Base-by-base conservation (phyloP, 768 basidiomycete species). In the Butyriboletus loyo region DNA sequence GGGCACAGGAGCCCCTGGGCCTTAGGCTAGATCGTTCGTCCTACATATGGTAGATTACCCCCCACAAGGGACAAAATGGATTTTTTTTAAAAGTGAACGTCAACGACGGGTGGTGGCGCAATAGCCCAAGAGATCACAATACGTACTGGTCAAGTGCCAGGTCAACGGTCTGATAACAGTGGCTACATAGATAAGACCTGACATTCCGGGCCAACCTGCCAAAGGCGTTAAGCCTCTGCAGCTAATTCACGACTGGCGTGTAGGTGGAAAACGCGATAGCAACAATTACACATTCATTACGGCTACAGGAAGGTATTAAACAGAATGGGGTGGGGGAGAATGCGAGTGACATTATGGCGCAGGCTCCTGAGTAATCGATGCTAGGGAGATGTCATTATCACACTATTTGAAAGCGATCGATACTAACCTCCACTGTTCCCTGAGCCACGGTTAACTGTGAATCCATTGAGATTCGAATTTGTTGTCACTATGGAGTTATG, bases 401-500 rank as follows among this genome's bases (percentile, higher is more conserved):
- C 13, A 24, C 4, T 15, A 10, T 19, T n/a, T 1, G 28, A 13
- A 50, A 14, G 22, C 7, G 21, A 38, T 51, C 1, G 11, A 21
- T 19, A 32, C 49, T 34, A 9, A 45, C 56, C 40, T 10, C 55
- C 56, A 8, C 27, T 46, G 13, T 21, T 39, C 11, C 13, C 21
- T 3, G 32, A 27, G 9, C 41, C 40, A 7, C 4, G 34, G 4
- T 25, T 51, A 3, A 28, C 1, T 10, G 57, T 48, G 19, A 34
- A 0, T 17, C 34, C 58, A 6, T 0, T 42, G 31, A 55, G 7
- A 2, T 14, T 60, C 2, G 57, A 51, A 7, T 38, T 45, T 11
- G 57, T 5, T 6, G 52, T 8, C 24, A 59, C 27, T 14, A 59
- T 30, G 1, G 57, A 51, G n/a, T 59, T 24, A 1, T 46, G 24